Conservation (phyloP, 1,139 yeast species). For the Geotrichum restrictum region DNA sequence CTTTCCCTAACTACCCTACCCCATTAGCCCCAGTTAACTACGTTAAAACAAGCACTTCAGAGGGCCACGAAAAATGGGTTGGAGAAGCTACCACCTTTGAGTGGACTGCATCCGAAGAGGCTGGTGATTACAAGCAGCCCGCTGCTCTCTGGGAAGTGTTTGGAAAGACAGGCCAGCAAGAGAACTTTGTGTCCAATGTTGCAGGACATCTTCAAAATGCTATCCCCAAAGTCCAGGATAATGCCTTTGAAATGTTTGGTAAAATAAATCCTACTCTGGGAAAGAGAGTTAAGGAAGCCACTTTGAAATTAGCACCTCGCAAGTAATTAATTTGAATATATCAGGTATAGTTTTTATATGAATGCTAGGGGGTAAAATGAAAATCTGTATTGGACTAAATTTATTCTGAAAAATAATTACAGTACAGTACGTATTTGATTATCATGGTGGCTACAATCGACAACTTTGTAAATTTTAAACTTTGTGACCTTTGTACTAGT, state of each 20-base stretch:
- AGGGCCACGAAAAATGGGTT: constrained; percentile 78
- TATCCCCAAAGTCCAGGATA: constrained; percentile 69
- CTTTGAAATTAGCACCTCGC: constrained; percentile 53
- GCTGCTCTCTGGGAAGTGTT: constrained; percentile 67
- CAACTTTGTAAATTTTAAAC: too few species aligned
- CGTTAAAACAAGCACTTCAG: constrained; percentile 41
- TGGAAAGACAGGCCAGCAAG: constrained; percentile 64
- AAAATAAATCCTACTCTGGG: constrained; percentile 71
- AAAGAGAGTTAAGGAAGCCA: constrained; percentile 57
- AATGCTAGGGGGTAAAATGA: too few species aligned
- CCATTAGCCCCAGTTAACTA: constrained; percentile 50
- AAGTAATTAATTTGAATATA: neutral
- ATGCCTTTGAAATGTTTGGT: constrained; percentile 71
- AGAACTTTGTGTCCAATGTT: constrained; percentile 76
- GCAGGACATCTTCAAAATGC: constrained; percentile 72
- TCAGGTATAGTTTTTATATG: neutral
- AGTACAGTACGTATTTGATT: too few species aligned
- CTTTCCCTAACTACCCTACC: constrained; percentile 62
- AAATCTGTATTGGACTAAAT: too few species aligned
- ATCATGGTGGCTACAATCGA: too few species aligned
- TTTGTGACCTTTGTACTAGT: too few species aligned
- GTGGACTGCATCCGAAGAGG: constrained; percentile 62
- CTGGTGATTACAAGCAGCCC: constrained; percentile 66
- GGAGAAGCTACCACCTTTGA: constrained; percentile 88
- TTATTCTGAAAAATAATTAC: too few species aligned